Percentiles rank a stretch among this genome's conserved stretches.
These are phyloP conservation scores for Sordariomycetes sp. DNA, from an alignment of 2,329 filamentous ascomycete genomes.

Conservation along the genomic window DNA sequence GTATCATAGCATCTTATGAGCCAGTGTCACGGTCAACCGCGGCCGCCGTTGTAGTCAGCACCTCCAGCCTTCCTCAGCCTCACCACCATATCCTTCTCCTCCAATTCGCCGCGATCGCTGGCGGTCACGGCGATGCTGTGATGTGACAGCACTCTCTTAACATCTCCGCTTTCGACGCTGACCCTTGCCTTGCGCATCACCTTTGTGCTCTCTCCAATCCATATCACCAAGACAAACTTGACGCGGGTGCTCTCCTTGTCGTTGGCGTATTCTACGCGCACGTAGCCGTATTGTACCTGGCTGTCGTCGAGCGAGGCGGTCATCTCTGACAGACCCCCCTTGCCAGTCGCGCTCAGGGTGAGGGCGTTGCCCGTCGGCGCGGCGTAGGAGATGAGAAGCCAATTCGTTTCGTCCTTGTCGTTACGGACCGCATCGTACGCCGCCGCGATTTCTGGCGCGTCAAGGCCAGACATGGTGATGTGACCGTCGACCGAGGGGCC, in stretches of 20 bases:
- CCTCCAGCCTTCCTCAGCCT: constrained; percentile 57
- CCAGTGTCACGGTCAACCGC: constrained; percentile 39
- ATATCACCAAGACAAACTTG: constrained; percentile 60
- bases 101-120: constrained; percentile 48
- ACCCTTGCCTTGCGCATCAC: constrained; percentile 64
- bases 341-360: constrained; percentile 45
- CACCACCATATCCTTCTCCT: constrained; percentile 51
- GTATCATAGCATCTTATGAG: no score
- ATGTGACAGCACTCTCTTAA: constrained; percentile 55
- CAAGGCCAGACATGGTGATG: constrained; percentile 38
- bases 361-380: constrained; percentile 46
- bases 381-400: constrained; percentile 57
- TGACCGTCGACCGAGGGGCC: no score
- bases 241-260: constrained; percentile 59
- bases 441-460: constrained; percentile 44
- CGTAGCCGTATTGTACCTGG: constrained; percentile 59
- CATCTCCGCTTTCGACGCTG: constrained; percentile 56
- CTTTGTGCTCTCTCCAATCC: constrained; percentile 57
- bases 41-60: constrained; percentile 61
- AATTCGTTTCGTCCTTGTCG: constrained; percentile 54
- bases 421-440: constrained; percentile 55
- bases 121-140: constrained; percentile 58
- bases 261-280: constrained; percentile 60
- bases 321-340: constrained; percentile 51
- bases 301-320: constrained; percentile 43